A percentile compares a stretch with the other conserved stretches of the same genome.
These are phyloP conservation scores for Leccinum olivaceopallidum DNA, from an alignment of 768 basidiomycete species.

Conservation along the genomic window DNA sequence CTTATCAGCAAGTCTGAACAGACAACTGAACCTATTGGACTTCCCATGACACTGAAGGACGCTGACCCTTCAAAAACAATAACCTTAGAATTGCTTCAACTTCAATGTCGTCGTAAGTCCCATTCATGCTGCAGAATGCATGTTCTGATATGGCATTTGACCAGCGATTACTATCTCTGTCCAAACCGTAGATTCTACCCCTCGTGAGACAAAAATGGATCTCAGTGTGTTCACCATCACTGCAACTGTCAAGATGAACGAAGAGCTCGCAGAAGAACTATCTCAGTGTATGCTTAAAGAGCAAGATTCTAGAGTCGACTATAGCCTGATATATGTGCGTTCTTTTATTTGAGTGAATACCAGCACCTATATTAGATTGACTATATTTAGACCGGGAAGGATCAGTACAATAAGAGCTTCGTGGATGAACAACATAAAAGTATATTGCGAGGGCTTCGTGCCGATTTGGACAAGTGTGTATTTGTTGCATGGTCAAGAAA, in stretches of 20 bases:
- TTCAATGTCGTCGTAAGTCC: conserved; percentile 37
- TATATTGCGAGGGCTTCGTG: conserved; percentile 12
- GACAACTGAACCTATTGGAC: conserved; percentile 32
- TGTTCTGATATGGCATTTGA: too few relatives aligned
- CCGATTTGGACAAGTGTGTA: conserved; percentile 15
- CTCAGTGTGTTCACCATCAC: conserved; percentile 28
- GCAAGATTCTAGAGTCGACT: not conserved
- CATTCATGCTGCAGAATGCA: not conserved
- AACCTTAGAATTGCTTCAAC: conserved; percentile 41
- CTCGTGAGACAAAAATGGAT: not conserved
- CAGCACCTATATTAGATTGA: not conserved
- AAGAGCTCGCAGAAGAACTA: not conserved
- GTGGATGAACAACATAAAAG: not conserved
- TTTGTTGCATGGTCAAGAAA: not conserved
- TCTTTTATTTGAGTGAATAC: not conserved
- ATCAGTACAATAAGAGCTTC: conserved; percentile 3
- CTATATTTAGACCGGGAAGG: conserved; percentile 4
- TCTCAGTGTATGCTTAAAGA: conserved; percentile 1
- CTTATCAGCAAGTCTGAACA: conserved; percentile 60
- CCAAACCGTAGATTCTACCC: not conserved
- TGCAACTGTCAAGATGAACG: not conserved
- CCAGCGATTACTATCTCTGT: too few relatives aligned
- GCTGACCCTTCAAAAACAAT: conserved; percentile 58
- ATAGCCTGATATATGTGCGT: conserved; percentile 12
- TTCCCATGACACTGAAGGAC: conserved; percentile 55